phyloP scores from a whole-genome alignment of 176 grass and related monocot genomes.

The Themeda triandra region DNA sequence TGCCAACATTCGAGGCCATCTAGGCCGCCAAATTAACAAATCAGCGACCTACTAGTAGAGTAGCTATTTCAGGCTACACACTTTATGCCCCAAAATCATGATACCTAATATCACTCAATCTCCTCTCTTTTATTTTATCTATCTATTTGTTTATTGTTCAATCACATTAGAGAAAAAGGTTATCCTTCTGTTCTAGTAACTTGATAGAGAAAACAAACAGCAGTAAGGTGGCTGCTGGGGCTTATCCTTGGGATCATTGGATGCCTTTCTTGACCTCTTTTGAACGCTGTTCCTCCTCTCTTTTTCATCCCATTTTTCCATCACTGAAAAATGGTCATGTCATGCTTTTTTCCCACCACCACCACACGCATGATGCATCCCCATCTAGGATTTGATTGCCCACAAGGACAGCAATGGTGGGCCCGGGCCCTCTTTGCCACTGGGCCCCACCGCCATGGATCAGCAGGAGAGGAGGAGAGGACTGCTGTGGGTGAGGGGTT shows the following conservation, averaged over 20 bases:
- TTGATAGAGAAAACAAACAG: background rate
- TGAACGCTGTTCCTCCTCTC: conserved; percentile 22
- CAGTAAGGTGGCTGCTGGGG: background rate
- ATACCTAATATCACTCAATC: conserved; percentile 19
- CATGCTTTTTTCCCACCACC: conserved; percentile 46
- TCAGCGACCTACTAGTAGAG: background rate
- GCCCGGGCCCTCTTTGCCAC: background rate
- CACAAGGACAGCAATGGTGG: conserved; percentile 33
- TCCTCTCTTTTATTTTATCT: background rate
- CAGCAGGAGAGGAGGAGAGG: background rate
- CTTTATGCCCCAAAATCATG: conserved; percentile 25
- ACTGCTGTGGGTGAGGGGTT: conserved; percentile 46
- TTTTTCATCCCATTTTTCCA: conserved; percentile 10
- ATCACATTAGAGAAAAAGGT: background rate
- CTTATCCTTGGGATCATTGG: conserved; percentile 43
- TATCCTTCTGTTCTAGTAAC: conserved; percentile 8
- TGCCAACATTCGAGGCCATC: background rate
- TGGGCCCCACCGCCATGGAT: conserved; percentile 11
- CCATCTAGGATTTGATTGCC: conserved; percentile 54
- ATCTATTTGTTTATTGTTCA: background rate
- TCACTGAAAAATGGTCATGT: conserved; percentile 56
- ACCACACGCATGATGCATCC: conserved; percentile 47
- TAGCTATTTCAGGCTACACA: conserved; percentile 26
- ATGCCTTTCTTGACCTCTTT: conserved; percentile 57
- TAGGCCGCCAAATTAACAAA: conserved; percentile 37